Percentiles rank a stretch among this genome's conserved stretches.
phyloP scores from a whole-genome alignment of 1,139 yeast species.

The Pichia sp. region DNA sequence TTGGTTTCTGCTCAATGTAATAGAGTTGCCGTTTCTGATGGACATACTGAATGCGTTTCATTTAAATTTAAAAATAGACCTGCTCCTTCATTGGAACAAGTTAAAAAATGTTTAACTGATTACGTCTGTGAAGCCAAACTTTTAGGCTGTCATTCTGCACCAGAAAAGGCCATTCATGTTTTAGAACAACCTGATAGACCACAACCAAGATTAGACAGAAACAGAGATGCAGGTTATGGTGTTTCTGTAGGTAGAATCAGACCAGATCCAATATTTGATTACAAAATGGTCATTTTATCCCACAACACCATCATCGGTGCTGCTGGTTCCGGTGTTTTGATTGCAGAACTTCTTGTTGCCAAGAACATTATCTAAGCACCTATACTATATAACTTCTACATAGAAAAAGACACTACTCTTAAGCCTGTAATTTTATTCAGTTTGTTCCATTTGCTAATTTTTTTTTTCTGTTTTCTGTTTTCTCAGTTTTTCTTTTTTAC shows the following conservation, averaged over 20 bases:
- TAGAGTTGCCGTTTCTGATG: conserved; percentile 95
- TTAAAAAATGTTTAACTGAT: conserved; percentile 61
- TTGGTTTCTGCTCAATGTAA: conserved; percentile 94
- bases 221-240: conserved; percentile 90
- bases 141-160: conserved; percentile 85
- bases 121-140: conserved; percentile 80
- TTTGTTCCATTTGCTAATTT: too few relatives aligned
- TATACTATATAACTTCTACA: background rate
- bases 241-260: conserved; percentile 94
- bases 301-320: conserved; percentile 98
- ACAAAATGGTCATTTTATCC: conserved; percentile 91
- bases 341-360: conserved; percentile 83
- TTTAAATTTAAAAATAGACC: conserved; percentile 76
- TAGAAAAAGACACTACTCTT: background rate
- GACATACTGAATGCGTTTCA: conserved; percentile 94
- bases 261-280: conserved; percentile 87
- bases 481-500: background rate
- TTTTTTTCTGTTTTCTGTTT: too few relatives aligned
- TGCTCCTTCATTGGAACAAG: conserved; percentile 76
- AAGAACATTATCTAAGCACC: conserved; percentile 56
- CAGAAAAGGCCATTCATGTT: conserved; percentile 84
- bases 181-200: conserved; percentile 91
- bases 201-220: conserved; percentile 96
- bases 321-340: conserved; percentile 97
- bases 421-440: too few relatives aligned